These are phyloP conservation scores for Colletotrichum caudatum DNA, from an alignment of 2,329 filamentous ascomycete species.

Conservation along the genomic window DNA sequence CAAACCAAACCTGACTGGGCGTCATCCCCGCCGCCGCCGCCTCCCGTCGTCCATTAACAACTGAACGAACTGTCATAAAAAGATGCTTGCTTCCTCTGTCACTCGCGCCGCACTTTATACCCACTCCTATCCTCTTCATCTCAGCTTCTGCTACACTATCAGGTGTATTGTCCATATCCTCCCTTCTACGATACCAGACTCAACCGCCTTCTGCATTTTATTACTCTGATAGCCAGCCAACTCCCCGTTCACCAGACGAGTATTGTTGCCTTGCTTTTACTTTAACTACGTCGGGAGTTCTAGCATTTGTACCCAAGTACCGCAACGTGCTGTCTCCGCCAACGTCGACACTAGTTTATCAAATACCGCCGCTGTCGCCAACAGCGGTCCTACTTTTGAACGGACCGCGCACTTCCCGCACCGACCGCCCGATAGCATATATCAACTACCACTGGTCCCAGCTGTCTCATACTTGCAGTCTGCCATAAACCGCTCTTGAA, in stretches of 20 bases:
- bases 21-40: conserved; percentile 15
- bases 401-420: conserved; percentile 14
- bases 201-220: background rate
- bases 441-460: background rate
- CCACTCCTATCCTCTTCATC: background rate
- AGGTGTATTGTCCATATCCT: conserved; percentile 25
- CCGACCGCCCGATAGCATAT: conserved; percentile 8
- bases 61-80: conserved; percentile 37
- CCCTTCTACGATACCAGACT: background rate
- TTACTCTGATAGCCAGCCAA: conserved; percentile 2
- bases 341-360: background rate
- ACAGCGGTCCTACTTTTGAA: conserved; percentile 14
- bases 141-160: conserved; percentile 31
- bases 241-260: conserved; percentile 18
- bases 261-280: background rate
- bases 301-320: background rate
- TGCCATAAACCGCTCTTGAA: background rate
- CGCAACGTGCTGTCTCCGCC: conserved; percentile 13
- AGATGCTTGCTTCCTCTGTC: conserved; percentile 27
- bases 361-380: background rate
- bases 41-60: conserved; percentile 5
- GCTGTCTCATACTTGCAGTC: background rate
- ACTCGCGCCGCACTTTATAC: background rate
- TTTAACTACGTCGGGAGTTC: conserved; percentile 11
- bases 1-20: conserved; percentile 4